Evolutionary conservation across 2,329 filamentous ascomycete species (phyloP), one percentile per base, ranked within the genome.

Genomic region (Hypoxylon sp.): DNA sequence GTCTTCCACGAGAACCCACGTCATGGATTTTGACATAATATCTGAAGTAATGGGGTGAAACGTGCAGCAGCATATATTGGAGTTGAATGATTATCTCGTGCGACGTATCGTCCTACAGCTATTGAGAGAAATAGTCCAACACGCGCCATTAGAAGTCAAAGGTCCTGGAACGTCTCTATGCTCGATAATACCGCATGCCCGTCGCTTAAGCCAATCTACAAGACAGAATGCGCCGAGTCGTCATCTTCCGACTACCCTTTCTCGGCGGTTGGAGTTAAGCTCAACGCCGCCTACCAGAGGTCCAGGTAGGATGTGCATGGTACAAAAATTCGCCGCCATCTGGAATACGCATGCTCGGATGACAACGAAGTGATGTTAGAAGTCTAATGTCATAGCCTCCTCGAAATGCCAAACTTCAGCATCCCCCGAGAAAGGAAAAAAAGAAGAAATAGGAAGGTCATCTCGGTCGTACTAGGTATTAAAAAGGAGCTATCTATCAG

Each of bases 211-310:
- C 17, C 57, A 53, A 60, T 63, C 38, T 60, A 61, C 46, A 53
- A 58, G 28, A 46, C 32, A 65, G 30, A 60, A 72, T 72, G 70
- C 70, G 70, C 68, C 71, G 71, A 75, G 74, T 73, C 65, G 48
- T 76, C 75, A 71, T 76, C 66, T 74, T 70, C 72, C 49, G 43
- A 43, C 69, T 68, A 68, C 57, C 5, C 56, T 41, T 11, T 63
- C 52, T 41, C 34, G 45, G 50, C 68, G 68, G 72, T 34, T 67
- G 58, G 64, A 73, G 74, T 74, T 69, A 74, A 69, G 74, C 73
- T 75, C 60, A 68, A 73, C 68, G 69, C 67, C 69, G 51, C 60
- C 72, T 68, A 70, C 63, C 62, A 57, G 25, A 61, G 48, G 46
- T 61, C 62, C 28, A 68, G 60, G 68, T 71, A 73, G 67, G 56